Conservation (phyloP, 768 basidiomycete genomes). For the Calocera cornea region DNA sequence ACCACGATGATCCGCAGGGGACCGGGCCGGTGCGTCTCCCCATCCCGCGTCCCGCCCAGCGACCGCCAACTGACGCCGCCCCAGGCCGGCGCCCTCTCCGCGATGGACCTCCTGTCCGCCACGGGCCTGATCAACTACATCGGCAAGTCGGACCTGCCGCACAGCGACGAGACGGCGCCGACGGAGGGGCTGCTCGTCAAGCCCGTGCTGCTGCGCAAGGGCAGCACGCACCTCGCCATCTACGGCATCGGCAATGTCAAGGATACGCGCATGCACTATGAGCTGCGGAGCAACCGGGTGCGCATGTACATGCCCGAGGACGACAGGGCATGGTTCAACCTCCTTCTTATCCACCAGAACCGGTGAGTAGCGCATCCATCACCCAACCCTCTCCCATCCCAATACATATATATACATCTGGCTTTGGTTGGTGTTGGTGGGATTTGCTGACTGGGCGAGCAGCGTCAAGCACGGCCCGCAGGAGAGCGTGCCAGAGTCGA, state of each 20-base stretch:
- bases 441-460: background rate
- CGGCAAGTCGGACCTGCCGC: constrained; percentile 83
- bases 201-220: constrained; percentile 84
- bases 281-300: constrained; percentile 83
- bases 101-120: constrained; percentile 87
- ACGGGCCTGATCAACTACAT: constrained; percentile 94
- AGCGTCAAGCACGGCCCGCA: constrained; percentile 93
- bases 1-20: constrained; percentile 98
- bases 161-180: constrained; percentile 46
- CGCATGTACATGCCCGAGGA: constrained; percentile 92
- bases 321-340: constrained; percentile 89
- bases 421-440: too few relatives aligned
- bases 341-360: constrained; percentile 89
- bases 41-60: too few relatives aligned
- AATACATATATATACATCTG: too few relatives aligned
- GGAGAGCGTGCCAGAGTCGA: constrained; percentile 85
- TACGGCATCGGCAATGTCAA: constrained; percentile 96
- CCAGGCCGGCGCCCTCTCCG: constrained; percentile 89
- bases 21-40: constrained; percentile 58
- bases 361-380: constrained; percentile 44
- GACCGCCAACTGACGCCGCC: background rate
- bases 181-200: constrained; percentile 66
- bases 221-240: constrained; percentile 70
- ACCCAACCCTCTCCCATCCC: too few relatives aligned
- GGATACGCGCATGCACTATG: constrained; percentile 92